phyloP scores from a whole-genome alignment of 2,329 filamentous ascomycete species.

The Colletotrichum chlorophyti region DNA sequence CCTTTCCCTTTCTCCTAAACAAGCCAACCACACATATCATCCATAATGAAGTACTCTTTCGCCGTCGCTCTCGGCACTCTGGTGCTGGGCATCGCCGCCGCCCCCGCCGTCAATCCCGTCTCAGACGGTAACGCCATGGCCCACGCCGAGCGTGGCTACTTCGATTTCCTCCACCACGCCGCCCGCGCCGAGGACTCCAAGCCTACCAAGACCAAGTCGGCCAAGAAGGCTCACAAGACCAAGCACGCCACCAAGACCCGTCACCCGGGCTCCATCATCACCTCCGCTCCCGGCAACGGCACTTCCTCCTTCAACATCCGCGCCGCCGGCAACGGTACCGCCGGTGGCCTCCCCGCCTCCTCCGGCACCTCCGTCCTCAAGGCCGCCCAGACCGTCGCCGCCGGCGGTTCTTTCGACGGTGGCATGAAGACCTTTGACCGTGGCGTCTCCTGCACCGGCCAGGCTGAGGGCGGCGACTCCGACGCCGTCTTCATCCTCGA shows the following conservation, averaged over 20 bases:
- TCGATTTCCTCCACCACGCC: conserved; percentile 21
- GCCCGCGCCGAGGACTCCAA: conserved; percentile 13
- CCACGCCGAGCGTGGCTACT: conserved; percentile 21
- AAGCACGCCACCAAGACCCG: conserved; percentile 15
- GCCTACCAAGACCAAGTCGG: conserved; percentile 14
- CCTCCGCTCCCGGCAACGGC: conserved; percentile 18
- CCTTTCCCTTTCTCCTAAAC: background rate
- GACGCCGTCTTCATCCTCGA: conserved; percentile 51
- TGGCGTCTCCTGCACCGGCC: conserved; percentile 47
- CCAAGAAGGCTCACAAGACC: conserved; percentile 12
- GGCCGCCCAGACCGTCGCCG: conserved; percentile 34
- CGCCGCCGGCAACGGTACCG: conserved; percentile 21
- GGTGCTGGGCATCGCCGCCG: conserved; percentile 22
- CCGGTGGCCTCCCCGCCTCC: conserved; percentile 34
- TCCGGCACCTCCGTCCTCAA: conserved; percentile 34
- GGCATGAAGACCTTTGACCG: conserved; percentile 43
- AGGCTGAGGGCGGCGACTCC: conserved; percentile 49
- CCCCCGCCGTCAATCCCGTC: conserved; percentile 5
- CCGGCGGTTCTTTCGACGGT: conserved; percentile 39
- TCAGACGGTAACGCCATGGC: conserved; percentile 10
- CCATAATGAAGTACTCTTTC: conserved; percentile 23
- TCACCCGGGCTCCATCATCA: conserved; percentile 14
- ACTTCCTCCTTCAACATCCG: conserved; percentile 18
- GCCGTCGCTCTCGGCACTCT: conserved; percentile 20
- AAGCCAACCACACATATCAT: background rate